Evolutionary conservation across 176 grass and related monocot genomes (phyloP), one percentile per base, ranked within the genome.

Genomic region (Ensete ventricosum): DNA sequence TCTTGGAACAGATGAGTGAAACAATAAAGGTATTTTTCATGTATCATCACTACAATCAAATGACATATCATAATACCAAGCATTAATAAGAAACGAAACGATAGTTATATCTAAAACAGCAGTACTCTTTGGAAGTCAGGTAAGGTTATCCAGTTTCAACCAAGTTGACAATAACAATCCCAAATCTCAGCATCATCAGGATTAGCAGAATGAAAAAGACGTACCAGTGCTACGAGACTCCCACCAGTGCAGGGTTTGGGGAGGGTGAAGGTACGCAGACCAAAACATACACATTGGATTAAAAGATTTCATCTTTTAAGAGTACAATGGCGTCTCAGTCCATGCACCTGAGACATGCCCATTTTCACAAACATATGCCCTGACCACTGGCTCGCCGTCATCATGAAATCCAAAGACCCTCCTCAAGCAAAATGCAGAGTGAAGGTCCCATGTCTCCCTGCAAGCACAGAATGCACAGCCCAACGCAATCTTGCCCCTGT

Each of bases 311-410:
- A 72, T 53, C 1, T 58, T 96, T 96, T 81, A 91, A 62, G 78
- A 83, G 84, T 94, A 94, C 82, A 99, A 86, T 3, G 95, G 84
- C 8, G 78, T 89, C 53, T 99, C 95, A 1, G 95, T 99, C 95
- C 95, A 99, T 2, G 90, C 88, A 50, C 95, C 95, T 1, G 95
- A 83, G 50, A 99, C 95, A 82, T 99, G 95, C 0, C 95, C 95
- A 64, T 99, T 99, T 82, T 99, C 84, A 68, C 95, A 99, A 54
- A 93, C 95, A 78, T 81, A 94, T 4, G 95, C 95, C 76, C 95
- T 85, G 11, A 99, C 90, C 8, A 99, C 88, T 2, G 95, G 95
- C 69, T 99, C 90, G 55, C 95, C 90, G 55, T 99, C 95, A 49
- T 99, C 90, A 80, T 99, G 90, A 84, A 91, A 99, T 6, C 95